Percentiles rank a stretch among this genome's conserved stretches.
Conservation (phyloP, 805 yeast species). For the Debaryomyces maramus region DNA sequence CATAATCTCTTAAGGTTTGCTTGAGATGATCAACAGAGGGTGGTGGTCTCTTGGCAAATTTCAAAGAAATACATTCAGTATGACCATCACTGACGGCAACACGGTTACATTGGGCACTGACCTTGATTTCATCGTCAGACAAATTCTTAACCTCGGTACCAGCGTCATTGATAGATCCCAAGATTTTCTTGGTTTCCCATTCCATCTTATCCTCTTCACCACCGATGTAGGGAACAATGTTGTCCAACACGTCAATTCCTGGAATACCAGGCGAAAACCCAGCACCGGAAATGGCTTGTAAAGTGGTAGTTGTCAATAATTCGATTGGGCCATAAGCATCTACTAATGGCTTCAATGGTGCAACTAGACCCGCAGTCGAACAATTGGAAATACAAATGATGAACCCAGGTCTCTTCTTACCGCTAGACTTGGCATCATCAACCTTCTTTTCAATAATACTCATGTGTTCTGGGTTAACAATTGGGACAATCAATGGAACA, state of each 20-base stretch:
- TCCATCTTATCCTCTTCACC: slow-evolving; percentile 99
- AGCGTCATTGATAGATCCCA: slow-evolving; percentile 60
- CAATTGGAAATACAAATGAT: slow-evolving; percentile 96
- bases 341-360: slow-evolving; percentile 92
- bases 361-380: slow-evolving; percentile 97
- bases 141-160: slow-evolving; percentile 58
- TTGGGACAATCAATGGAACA: slow-evolving; percentile 94
- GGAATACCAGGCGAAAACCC: slow-evolving; percentile 98
- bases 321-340: slow-evolving; percentile 90
- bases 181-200: slow-evolving; percentile 95
- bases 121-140: slow-evolving; percentile 70
- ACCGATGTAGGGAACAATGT: slow-evolving; percentile 88
- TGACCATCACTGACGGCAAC: slow-evolving; percentile 98
- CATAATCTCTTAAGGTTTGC: slow-evolving; percentile 65
- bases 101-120: slow-evolving; percentile 95
- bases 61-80: slow-evolving; percentile 88
- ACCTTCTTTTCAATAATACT: slow-evolving; percentile 64
- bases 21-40: slow-evolving; percentile 85
- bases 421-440: slow-evolving; percentile 52
- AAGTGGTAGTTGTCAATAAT: slow-evolving; percentile 80
- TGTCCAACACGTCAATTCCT: slow-evolving; percentile 91
- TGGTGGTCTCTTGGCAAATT: slow-evolving; percentile 77
- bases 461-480: slow-evolving; percentile 90
- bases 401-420: slow-evolving; percentile 69
- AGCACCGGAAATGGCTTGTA: slow-evolving; percentile 98